Evolutionary conservation across 2,329 filamentous ascomycete species (phyloP), one percentile per base, ranked within the genome.

Genomic region (Aureobasidium leucospermi): DNA sequence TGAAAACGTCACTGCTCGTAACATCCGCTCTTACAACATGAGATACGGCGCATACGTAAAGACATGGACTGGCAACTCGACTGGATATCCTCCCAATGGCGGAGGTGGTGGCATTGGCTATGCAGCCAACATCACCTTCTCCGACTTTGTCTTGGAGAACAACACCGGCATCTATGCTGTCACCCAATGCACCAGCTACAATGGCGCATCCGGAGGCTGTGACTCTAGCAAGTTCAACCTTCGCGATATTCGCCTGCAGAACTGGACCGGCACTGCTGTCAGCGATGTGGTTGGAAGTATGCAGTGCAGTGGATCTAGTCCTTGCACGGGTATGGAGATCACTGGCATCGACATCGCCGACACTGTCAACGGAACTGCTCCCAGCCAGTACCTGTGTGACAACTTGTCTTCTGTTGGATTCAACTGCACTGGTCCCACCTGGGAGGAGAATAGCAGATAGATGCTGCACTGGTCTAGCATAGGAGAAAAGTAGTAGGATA

Each of bases 101-200:
- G 82, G 81, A 2, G 81, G 81, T 8, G 82, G 79, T 13, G 82
- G 82, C 3, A 65, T 79, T 0, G 81, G 81, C 8, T 74, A 70
- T 51, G 71, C 70, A 1, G 65, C 69, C 31, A 73, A 75, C 47
- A 68, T 78, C 47, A 65, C 64, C 6, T 70, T 74, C 61, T 69
- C 66, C 16, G 69, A 78, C 61, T 67, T 66, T 34, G 60, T 58
- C 9, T 32, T 69, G 9, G 41, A 64, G 36, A 65, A 62, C 39
- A 64, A 64, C 2, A 61, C 60, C 4, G 62, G 61, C 4, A 61
- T 64, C 0, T 65, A 65, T 19, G 64, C 63, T 3, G 63, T 70
- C 29, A 68, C 67, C 23, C 67, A 69, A 38, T 69, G 68, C 58
- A 66, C 65, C 1, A 63, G 59, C 23, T 69, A 67, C 53, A 64